Percentiles rank a stretch among this genome's conserved stretches.
Evolutionary conservation across 345 rosid genomes (phyloP).

Genomic region (Hibiscus syriacus): DNA sequence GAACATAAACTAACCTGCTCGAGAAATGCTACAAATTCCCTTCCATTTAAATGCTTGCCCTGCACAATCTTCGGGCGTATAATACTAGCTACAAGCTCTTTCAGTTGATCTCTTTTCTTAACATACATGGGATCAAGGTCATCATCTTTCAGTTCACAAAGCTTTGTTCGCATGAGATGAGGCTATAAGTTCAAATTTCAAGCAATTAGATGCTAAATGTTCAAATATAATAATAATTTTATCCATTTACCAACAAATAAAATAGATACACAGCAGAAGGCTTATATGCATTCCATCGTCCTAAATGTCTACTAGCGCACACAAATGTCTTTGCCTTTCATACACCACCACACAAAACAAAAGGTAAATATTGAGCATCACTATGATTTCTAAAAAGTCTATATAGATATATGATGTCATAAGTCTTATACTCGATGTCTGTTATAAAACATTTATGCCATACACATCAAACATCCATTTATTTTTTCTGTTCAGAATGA

Average conservation of each 20-base stretch:
- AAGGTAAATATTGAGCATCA: background rate
- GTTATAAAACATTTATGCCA: background rate
- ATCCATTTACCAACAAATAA: background rate
- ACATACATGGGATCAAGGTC: constrained; percentile 86
- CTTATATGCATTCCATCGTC: background rate
- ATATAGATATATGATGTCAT: background rate
- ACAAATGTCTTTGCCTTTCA: background rate
- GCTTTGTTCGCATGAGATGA: constrained; percentile 92
- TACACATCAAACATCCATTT: background rate
- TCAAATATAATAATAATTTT: constrained; percentile 1
- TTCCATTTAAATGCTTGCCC: constrained; percentile 76
- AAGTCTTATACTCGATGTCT: background rate
- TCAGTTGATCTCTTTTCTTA: constrained; percentile 69
- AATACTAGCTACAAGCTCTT: constrained; percentile 67
- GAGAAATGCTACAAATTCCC: constrained; percentile 83
- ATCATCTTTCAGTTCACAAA: constrained; percentile 88
- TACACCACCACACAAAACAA: background rate
- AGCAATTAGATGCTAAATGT: constrained; percentile 25
- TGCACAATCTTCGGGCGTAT: constrained; percentile 91
- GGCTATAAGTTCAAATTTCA: constrained; percentile 46
- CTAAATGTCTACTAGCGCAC: background rate
- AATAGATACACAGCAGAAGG: background rate
- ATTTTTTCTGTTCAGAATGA: background rate
- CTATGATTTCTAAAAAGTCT: background rate
- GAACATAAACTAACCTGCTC: constrained; percentile 59